phyloP scores from a whole-genome alignment of 2,329 filamentous ascomycete species.

The Cladosporium sp. region DNA sequence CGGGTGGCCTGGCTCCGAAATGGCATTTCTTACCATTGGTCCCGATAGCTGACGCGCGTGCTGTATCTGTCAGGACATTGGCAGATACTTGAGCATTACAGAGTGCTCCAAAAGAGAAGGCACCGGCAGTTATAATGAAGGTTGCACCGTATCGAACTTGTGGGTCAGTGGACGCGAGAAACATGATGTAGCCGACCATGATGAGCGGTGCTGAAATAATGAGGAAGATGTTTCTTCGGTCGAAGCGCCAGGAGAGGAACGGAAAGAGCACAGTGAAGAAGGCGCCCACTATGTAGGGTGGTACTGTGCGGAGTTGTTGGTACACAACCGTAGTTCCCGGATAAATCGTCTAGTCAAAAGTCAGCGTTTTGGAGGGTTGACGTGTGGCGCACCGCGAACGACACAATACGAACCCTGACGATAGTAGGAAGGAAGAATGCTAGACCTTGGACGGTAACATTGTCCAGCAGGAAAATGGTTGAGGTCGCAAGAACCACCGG shows the following conservation, averaged over 20 bases:
- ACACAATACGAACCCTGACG: constrained; percentile 38
- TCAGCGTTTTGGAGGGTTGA: neutral
- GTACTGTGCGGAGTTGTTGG: constrained; percentile 67
- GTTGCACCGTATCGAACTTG: constrained; percentile 64
- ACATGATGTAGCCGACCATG: constrained; percentile 68
- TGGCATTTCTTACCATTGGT: constrained; percentile 41
- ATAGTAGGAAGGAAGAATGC: constrained; percentile 70
- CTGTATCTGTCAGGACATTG: constrained; percentile 68
- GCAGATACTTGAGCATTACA: constrained; percentile 65
- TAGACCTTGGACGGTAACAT: constrained; percentile 67
- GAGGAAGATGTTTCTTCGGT: constrained; percentile 56
- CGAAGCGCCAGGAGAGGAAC: constrained; percentile 57
- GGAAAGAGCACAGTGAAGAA: constrained; percentile 63
- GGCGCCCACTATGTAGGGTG: constrained; percentile 64
- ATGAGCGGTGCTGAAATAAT: constrained; percentile 57
- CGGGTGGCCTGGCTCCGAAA: too few relatives aligned
- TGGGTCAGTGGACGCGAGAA: constrained; percentile 52
- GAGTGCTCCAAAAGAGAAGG: constrained; percentile 61
- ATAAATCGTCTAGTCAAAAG: constrained; percentile 53
- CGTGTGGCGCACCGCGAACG: neutral
- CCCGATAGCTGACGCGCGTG: constrained; percentile 62
- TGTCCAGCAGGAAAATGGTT: constrained; percentile 61
- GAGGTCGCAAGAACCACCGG: constrained; percentile 57
- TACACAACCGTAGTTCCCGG: constrained; percentile 49
- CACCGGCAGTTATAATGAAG: constrained; percentile 63